phyloP scores from a whole-genome alignment of 2,329 filamentous ascomycete genomes.

The Fusarium sp. region DNA sequence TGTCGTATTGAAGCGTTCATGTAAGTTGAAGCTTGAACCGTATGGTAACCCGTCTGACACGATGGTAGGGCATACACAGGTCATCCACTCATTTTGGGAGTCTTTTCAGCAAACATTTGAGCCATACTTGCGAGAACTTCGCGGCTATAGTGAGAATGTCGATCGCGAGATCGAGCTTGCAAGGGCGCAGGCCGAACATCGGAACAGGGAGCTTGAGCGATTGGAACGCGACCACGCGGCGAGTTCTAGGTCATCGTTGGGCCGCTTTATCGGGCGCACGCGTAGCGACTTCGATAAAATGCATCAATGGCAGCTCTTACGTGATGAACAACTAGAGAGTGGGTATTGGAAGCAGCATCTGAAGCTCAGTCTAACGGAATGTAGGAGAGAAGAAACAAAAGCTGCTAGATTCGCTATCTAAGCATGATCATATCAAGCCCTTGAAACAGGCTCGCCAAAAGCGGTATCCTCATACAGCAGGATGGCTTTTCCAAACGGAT shows the following conservation, averaged over 20 bases:
- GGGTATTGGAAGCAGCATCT: too few species aligned
- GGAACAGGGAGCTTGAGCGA: constrained; percentile 43
- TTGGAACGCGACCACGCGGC: constrained; percentile 29
- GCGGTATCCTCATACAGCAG: constrained; percentile 45
- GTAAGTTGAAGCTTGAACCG: constrained; percentile 29
- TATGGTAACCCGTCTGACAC: background rate
- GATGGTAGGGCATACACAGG: constrained; percentile 41
- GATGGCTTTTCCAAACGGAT: constrained; percentile 46
- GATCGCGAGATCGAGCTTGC: constrained; percentile 47
- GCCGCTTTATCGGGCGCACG: background rate
- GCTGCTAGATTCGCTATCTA: constrained; percentile 50
- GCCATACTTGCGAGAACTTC: constrained; percentile 41
- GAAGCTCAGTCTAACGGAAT: background rate
- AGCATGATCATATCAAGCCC: constrained; percentile 43
- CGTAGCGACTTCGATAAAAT: background rate
- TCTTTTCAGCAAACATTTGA: constrained; percentile 53
- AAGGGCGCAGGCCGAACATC: constrained; percentile 40
- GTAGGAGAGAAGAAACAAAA: constrained; percentile 34
- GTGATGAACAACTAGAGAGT: background rate
- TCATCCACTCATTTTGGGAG: constrained; percentile 40
- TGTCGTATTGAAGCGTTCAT: constrained; percentile 45
- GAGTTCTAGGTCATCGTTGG: background rate
- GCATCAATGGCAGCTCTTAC: background rate
- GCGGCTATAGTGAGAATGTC: constrained; percentile 38
- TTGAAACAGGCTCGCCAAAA: constrained; percentile 50